Evolutionary conservation across 2,329 filamentous ascomycete species (phyloP), one percentile per base, ranked within the genome.

Genomic region (Bipolaris bicolor): DNA sequence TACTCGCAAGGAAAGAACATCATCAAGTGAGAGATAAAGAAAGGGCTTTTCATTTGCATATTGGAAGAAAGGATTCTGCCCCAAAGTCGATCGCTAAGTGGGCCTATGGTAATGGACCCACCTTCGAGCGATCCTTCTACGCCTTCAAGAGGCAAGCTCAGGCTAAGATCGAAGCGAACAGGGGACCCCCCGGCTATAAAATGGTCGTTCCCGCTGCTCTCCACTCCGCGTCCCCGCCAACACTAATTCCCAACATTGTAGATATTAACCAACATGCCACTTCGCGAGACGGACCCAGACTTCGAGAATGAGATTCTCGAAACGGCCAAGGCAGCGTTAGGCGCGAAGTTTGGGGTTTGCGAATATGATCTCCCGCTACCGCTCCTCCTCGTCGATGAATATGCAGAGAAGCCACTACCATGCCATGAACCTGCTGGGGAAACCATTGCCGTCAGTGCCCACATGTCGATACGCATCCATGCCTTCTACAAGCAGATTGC

Each of bases 381-480:
- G 16, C 57, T 55, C 31, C 45, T 60, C 48, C 51, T 62, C 39
- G 44, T 55, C 26, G 39, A 62, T 54, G 29, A 41, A 50, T 13
- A 57, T n/a, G 46, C 55, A 7, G 44, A 60, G 39, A 41, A 33
- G 20, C 16, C 36, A 41, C 36, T 62, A 6, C 39, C 41, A 15
- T 62, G 57, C 49, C 43, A 55, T 52, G 57, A 62, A 50, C 53
- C 60, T 45, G 47, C 49, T n/a, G 50, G 58, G 44, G 57, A 60
- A 18, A 60, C 57, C 13, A 48, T 37, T 7, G 57, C 54, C 40
- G 33, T 60, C 39, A 60, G 51, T 31, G 48, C 60, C 22, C 53
- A 62, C 34, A 3, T 54, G 3, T 58, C 57, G 1, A 22, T 16
- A 48, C 60, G 61, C 58, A 61, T 61, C 7, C 49, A 18, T 57